Base-by-base conservation (phyloP, 768 basidiomycete species). In the Phlegmacium glaucopus region DNA sequence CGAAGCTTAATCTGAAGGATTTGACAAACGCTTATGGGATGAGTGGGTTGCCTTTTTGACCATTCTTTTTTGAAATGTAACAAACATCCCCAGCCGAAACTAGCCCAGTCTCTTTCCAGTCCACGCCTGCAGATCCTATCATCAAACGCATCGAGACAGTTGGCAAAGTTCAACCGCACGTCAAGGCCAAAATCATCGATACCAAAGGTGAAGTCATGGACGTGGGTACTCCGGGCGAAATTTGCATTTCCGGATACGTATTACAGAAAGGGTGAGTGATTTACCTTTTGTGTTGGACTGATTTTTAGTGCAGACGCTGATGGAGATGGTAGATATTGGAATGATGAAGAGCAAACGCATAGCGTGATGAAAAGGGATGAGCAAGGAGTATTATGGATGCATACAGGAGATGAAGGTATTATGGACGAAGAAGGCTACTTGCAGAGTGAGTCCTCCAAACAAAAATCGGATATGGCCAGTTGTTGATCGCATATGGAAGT, bases 101-200 rank as follows among this genome's bases (percentile, higher is more conserved):
- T 7, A 88, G 89, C 52, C 90, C 90, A 0, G 89, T 91, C 0
- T 85, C 90, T 0, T 92, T 92, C 68, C 90, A 92, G 64, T 83
- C 88, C 0, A 81, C 77, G 2, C 76, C 82, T 0, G 72, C 67
- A 1, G 90, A 92, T 59, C 77, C 86, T 1, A 62, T 92, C 18
- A 66, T 75, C 41, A 87, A 87, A 59, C 83, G 89, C 2, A 82
- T 87, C 4, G 90, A 92, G 61, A 92, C 89, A 1, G 90, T 91
- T 9, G 90, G 90, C 4, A 81, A 72, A 57, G 73, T 86, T 15
- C 80, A 79, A 30, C 90, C 88, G 0, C 90, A 92, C 56, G 85
- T 87, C 44, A 81, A 72, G 57, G 90, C 90, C 2, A 91, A 87
- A 59, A 52, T 92, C 4, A 66, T 90, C 22, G 75, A 87, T 56